A percentile compares a stretch with the other conserved stretches of the same genome.
phyloP scores from a whole-genome alignment of 2,329 filamentous ascomycete genomes.

The Paraconiothyrium sp. region DNA sequence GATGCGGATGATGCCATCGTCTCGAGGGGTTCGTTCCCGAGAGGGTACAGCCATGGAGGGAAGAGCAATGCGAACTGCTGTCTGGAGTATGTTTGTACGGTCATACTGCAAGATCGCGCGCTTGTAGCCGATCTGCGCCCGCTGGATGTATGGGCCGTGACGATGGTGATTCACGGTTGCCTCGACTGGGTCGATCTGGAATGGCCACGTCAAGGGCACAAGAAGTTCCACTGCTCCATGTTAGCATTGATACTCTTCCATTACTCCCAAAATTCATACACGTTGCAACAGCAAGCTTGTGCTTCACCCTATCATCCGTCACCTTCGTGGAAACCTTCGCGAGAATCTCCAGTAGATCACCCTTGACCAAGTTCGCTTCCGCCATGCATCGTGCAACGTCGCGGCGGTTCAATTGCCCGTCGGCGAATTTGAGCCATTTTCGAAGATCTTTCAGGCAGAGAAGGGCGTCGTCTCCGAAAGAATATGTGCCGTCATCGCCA shows the following conservation, averaged over 20 bases:
- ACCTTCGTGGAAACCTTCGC: conserved; percentile 76
- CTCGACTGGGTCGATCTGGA: conserved; percentile 78
- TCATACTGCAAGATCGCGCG: conserved; percentile 86
- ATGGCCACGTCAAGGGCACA: conserved; percentile 92
- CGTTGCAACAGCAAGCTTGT: conserved; percentile 83
- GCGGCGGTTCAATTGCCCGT: conserved; percentile 91
- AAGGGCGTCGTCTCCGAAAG: conserved; percentile 90
- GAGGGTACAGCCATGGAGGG: conserved; percentile 84
- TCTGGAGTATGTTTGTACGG: conserved; percentile 78
- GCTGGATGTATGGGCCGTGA: conserved; percentile 87
- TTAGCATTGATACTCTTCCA: conserved; percentile 25
- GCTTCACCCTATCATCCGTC: conserved; percentile 77
- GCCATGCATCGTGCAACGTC: conserved; percentile 93
- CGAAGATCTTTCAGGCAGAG: conserved; percentile 93
- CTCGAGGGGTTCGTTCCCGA: conserved; percentile 77
- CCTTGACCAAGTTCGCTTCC: conserved; percentile 90
- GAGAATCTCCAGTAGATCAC: conserved; percentile 89
- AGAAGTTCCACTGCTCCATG: conserved; percentile 75
- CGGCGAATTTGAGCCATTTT: conserved; percentile 93
- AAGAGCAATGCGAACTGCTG: conserved; percentile 80
- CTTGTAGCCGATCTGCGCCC: conserved; percentile 91
- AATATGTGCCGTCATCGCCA: conserved; percentile 82
- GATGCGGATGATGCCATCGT: conserved; percentile 92
- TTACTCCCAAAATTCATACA: conserved; percentile 50
- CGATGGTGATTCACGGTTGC: conserved; percentile 94